Evolutionary conservation across 139 green algal genomes (phyloP), one percentile per base, ranked within the genome.

Genomic region (Tetraselmis chui): DNA sequence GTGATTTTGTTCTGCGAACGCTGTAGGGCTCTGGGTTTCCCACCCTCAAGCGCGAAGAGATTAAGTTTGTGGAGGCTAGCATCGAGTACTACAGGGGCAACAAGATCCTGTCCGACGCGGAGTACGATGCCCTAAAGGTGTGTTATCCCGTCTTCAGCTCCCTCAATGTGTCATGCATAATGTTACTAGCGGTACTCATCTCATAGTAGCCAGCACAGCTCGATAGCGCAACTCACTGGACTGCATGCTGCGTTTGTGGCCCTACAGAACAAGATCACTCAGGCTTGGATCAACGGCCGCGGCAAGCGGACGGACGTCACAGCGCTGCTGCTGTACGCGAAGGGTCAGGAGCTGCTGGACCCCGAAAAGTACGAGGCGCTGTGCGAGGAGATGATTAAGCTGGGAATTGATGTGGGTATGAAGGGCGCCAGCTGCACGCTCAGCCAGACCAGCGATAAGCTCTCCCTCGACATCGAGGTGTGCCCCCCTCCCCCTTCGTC

Each of bases 51-150:
- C 79, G 79, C 28, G 31, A 86, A 32, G 83, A 86, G 78, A 67
- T 86, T 29, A 26, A 80, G 59, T 86, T 86, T 59, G 83, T 86
- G 25, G 29, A 86, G 80, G 78, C 83, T 1, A 30, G 67, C n/a
- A 86, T 86, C 29, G 30, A 76, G 78, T 83, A 83, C 31, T 59
- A 78, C 0, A 29, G 83, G 23, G 83, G 83, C 25, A 77, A 80
- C 29, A 26, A 30, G 29, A 77, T 83, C 67, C 28, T 86, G 5
- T n/a, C 26, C 30, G 78, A 86, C 83, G 32, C 80, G 28, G 77
- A 86, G 83, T 86, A 86, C 79, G 83, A 86, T 22, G 59, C 80
- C 1, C 76, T 86, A 26, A 86, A 86, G 79, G 26, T 67, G 11
- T 18, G 45, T 18, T 18, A n/a, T n/a, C n/a, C n/a, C n/a, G n/a